These are phyloP conservation scores for Globisporangium camurandrum DNA, from an alignment of 352 stramenopile species.

Conservation along the genomic window DNA sequence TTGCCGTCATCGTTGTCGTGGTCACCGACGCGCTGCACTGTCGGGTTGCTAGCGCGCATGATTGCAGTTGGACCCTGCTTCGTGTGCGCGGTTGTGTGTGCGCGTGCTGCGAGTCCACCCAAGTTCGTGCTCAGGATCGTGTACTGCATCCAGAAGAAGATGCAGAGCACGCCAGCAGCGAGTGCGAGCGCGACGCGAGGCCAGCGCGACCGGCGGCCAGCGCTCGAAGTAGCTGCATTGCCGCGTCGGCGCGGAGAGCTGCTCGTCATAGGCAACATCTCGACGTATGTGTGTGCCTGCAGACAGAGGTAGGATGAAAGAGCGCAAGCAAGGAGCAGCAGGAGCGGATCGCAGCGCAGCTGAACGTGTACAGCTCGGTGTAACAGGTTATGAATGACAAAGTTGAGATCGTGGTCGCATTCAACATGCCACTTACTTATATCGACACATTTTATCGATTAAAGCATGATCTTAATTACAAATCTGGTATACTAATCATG, in stretches of 20 bases:
- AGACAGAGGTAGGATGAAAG: too few relatives aligned
- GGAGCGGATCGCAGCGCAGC: neutral
- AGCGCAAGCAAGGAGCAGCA: neutral
- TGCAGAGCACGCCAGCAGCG: constrained; percentile 12
- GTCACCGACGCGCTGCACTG: neutral
- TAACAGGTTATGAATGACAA: too few relatives aligned
- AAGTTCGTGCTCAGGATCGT: constrained; percentile 34
- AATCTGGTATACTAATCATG: too few relatives aligned
- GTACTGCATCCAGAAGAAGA: constrained; percentile 55
- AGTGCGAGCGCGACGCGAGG: constrained; percentile 8
- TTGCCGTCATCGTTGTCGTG: neutral
- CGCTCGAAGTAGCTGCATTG: constrained; percentile 5
- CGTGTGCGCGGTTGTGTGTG: constrained; percentile 7
- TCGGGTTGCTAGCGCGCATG: constrained; percentile 9
- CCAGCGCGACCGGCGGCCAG: constrained; percentile 13
- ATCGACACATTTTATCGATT: too few relatives aligned
- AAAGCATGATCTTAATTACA: too few relatives aligned
- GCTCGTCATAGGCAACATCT: neutral
- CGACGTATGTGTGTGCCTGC: too few relatives aligned
- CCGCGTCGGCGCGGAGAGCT: constrained; percentile 10
- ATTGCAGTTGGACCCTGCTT: constrained; percentile 6
- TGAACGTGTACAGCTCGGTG: neutral
- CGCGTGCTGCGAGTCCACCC: constrained; percentile 10
- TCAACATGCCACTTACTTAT: too few relatives aligned
- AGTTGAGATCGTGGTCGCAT: too few relatives aligned